Evolutionary conservation across 192 early-diverging fungal genomes (phyloP), one percentile per base, ranked within the genome.

Genomic region (Lobulomyces angularis): DNA sequence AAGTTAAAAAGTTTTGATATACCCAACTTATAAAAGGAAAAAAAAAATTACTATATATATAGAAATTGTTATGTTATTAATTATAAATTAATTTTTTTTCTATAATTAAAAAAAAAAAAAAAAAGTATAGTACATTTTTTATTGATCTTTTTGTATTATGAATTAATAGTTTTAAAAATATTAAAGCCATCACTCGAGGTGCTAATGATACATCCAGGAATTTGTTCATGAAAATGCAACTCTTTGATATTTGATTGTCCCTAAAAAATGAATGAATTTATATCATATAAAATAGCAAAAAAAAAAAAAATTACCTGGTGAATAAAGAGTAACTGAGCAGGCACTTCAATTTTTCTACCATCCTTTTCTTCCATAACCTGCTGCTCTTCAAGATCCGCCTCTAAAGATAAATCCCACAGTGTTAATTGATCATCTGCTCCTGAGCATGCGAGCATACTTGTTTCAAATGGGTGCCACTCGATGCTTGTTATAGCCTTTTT

Each of bases 401-500:
- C 94, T 7, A 96, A 82, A n/a, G 88, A 84, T 41, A 98, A 67
- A 61, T 98, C 94, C 94, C 94, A 98, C 23, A 98, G 51, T 23
- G 94, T 90, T 35, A 92, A 53, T 67, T 98, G 94, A 53, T 98
- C 79, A 60, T 98, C 94, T 8, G 82, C 90, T 4, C 92, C 92
- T 11, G 83, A 58, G 26, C 88, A 90, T 8, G 81, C 89, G 29
- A 98, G 56, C 18, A 93, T 77, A 7, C 88, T 92, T 45, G 84
- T 81, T 52, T 98, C 94, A 1, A 67, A 79, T 3, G 89, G 88
- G 45, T 88, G 81, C 91, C 91, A 98, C 65, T 98, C 94, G 50
- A 98, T 88, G 12, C 88, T 91, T 0, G 92, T 94, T 45, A 98
- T 80, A 5, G 88, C 79, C 30, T 62, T 69, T 37, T 74, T 75